Evolutionary conservation across 169 alveolate genomes (phyloP), one percentile per base, ranked within the genome.

Genomic region (Plasmodium chabaudi): DNA sequence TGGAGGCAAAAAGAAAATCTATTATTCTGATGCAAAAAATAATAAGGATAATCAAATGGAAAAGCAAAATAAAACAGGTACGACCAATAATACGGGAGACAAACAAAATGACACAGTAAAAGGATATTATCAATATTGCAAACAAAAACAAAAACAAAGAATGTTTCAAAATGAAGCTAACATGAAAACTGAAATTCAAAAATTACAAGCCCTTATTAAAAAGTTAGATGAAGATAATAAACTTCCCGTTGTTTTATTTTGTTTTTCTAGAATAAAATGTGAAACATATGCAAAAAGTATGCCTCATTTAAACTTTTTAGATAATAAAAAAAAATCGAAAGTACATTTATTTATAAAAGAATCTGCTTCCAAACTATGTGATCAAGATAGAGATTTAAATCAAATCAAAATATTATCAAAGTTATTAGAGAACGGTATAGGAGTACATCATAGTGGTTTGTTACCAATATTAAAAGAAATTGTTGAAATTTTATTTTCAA

Each of bases 401-500:
- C 97, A 98, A 88, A 93, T 98, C 0, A 82, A 90, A 53, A 93
- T 92, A 57, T 88, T 98, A 21, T 91, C 91, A 47, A 95, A 94
- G 68, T 79, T 97, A 53, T 93, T 98, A 42, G 94, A 91, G 55
- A 94, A 97, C 44, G 99, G 99, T 19, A 96, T 99, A 23, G 99
- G 99, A 2, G 94, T 98, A n/a, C 99, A 99, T 89, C 99, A 99
- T 93, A 97, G 99, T 49, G 99, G 99, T 9, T 92, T 98, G 71
- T 94, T 99, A 12, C 99, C 99, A 5, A 97, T 99, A 17, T 91
- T 98, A 61, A 98, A 98, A 92, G 99, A 99, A 94, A 95, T 98
- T 44, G 99, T 98, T 21, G 99, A 99, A 92, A 97, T 98, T 25
- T 93, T 98, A 53, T 99, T 98, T 93, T 95, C 99, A 44, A 92